Base-by-base conservation (phyloP, 805 yeast genomes). In the Soucietia sequanensis region DNA sequence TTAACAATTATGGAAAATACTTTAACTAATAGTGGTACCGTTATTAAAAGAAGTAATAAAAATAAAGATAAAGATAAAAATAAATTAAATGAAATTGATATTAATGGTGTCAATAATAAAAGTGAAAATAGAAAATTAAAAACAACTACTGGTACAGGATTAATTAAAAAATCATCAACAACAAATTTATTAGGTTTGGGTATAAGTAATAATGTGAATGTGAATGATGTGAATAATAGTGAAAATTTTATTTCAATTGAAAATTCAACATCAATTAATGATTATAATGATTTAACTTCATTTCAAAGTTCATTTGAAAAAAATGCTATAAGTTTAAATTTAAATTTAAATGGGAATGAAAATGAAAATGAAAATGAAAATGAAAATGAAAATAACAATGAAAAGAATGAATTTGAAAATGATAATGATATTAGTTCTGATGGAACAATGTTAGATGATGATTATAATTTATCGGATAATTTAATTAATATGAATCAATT, bases 161-260 rank as follows among this genome's bases (percentile, higher is more conserved):
- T 40, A 30, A 43, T 56, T 27, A 46, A 46, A 35, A 54, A 50
- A 25, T 45, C 58, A 1, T 43, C 54, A 10, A 45, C 58, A 9
- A 42, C 43, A 4, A 50, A 56, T 31, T 39, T 57, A 23, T 49
- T 53, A 23, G 70, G 65, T 4, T 54, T 65, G 34, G 63, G 58
- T 25, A 54, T 54, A 9, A 41, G 37, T 22, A n/a, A n/a, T n/a
- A n/a, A 34, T 42, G 23, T 32, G 25, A 17, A 30, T 18, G 12
- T 13, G n/a, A n/a, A n/a, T n/a, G 23, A 21, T 11, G 31, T 27
- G 19, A 20, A 25, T 24, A 23, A 18, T 27, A 11, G 27, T 18
- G 6, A 23, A 15, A 16, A 17, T 8, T 56, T 55, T 27, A 35
- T 47, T 4, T 52, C 59, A 5, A 52, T 55, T 4, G 45, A 38